Evolutionary conservation across 2,329 filamentous ascomycete genomes (phyloP), one percentile per base, ranked within the genome.

Genomic region (Aspergillus sp.): DNA sequence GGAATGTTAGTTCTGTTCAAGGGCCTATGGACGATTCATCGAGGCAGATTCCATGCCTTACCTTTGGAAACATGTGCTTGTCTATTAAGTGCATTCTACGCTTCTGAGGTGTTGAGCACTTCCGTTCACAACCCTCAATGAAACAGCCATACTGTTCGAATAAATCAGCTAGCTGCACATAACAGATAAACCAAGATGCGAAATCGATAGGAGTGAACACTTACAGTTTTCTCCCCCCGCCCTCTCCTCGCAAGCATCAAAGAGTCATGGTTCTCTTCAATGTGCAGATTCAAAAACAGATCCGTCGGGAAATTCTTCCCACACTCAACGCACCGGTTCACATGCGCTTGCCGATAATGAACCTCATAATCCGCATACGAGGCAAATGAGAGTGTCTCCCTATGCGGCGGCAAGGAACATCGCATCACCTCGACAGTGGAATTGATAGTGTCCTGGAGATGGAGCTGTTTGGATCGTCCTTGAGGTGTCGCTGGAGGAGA

Each of bases 201-300:
- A 43, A 43, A 35, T 22, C 38, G 22, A 43, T 48, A 47, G 9
- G n/a, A 39, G 30, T 32, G 20, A 22, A 73, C 81, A 67, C 25
- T 12, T 73, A 91, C 88, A 32, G 86, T 96, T 61, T 89, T 90
- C 63, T 95, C 90, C 39, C 90, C 93, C 58, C 82, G 81, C 45
- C 89, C 89, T 57, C 83, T 81, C 61, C 77, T 81, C 9, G 88
- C 79, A 44, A 81, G 83, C 35, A 81, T 76, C 51, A 97, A 78
- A 6, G 89, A 81, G 69, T 98, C 90, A 68, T 97, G 93, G 56
- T 85, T 88, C 68, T 97, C 93, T 57, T 90, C 83, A 55, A 95
- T 90, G 64, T 98, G 93, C 41, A 97, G 69, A 48, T 79, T 76
- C 44, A 98, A 76, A 47, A 93, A 83, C 64, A 90, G 84, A 32